phyloP scores from a whole-genome alignment of 2,329 filamentous ascomycete genomes.

The Fusarium liriodendri region DNA sequence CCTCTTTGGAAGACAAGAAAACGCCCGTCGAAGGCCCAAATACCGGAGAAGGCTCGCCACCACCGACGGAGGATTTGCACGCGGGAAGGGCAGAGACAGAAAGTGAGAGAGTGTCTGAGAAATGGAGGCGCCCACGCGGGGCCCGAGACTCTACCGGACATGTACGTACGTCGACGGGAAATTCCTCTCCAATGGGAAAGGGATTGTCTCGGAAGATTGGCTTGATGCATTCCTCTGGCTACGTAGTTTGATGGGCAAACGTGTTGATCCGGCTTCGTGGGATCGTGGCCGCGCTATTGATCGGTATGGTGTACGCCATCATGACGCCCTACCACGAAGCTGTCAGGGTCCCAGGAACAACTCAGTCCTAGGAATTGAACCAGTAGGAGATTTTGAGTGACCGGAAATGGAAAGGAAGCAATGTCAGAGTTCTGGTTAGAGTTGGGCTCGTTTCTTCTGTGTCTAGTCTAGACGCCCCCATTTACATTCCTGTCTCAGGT shows the following conservation, averaged over 20 bases:
- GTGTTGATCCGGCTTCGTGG: neutral
- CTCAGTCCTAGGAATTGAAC: neutral
- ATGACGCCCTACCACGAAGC: neutral
- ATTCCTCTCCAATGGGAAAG: neutral
- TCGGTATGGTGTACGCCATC: neutral
- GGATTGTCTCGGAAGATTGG: neutral
- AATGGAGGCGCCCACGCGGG: neutral
- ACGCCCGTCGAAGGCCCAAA: slow-evolving; percentile 7
- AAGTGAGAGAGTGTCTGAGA: neutral
- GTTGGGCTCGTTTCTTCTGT: neutral
- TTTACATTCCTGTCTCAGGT: neutral
- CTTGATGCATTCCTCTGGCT: neutral
- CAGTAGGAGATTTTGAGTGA: neutral
- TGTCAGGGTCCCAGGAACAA: neutral
- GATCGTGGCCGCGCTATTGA: neutral
- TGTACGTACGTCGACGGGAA: neutral
- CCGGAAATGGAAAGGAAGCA: neutral
- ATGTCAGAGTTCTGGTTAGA: neutral
- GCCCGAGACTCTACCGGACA: neutral
- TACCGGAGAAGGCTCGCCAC: slow-evolving; percentile 17
- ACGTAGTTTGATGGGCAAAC: neutral
- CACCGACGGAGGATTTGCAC: neutral
- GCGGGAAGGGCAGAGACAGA: neutral
- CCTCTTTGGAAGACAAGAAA: slow-evolving; percentile 1
- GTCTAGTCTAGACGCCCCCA: neutral